Base-by-base conservation (phyloP, 352 stramenopile species). In the Pilasporangium apinafurcum region DNA sequence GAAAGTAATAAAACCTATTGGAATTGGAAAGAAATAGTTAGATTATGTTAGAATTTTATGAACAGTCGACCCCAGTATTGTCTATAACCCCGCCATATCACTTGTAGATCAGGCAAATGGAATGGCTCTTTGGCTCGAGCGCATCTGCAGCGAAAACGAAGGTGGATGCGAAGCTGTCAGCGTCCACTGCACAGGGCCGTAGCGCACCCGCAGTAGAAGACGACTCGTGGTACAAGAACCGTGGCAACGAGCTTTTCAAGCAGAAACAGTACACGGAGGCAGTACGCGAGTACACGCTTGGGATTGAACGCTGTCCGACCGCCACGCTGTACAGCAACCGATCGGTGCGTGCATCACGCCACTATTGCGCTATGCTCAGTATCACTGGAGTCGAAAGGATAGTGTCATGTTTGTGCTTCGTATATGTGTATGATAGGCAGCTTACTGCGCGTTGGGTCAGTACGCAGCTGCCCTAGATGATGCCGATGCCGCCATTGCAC, bases 271-370 rank as follows among this genome's bases (percentile, higher is more conserved):
- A 65, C 42, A 60, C 65, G 21, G 62, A 36, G 8, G 79, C 79
- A 1, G 57, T 73, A 22, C 48, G 26, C 42, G 76, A 89, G 52
- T 92, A 89, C 51, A 77, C 79, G 17, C 28, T 62, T 0, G 79
- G 79, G 13, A 76, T 92, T 33, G 69, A 55, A 5, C 49, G 52
- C 12, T 45, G 59, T 22, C 61, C 79, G 16, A 81, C 73, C 0
- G 76, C 79, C 6, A 92, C 79, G 34, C 55, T 92, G 20, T 69
- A 75, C 48, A 92, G 79, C 59, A 92, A 92, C 47, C 74, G 79
- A 24, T 92, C 79, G 21, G 65, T 73, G 33, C 10, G 47, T 24
- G n/a, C n/a, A n/a, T n/a, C n/a, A n/a, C n/a, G n/a, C n/a, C n/a
- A n/a, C n/a, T n/a, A n/a, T n/a, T n/a, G n/a, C n/a, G n/a, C n/a